Evolutionary conservation across 345 rosid genomes (phyloP).

Genomic region (Dipteronia sinensis): DNA sequence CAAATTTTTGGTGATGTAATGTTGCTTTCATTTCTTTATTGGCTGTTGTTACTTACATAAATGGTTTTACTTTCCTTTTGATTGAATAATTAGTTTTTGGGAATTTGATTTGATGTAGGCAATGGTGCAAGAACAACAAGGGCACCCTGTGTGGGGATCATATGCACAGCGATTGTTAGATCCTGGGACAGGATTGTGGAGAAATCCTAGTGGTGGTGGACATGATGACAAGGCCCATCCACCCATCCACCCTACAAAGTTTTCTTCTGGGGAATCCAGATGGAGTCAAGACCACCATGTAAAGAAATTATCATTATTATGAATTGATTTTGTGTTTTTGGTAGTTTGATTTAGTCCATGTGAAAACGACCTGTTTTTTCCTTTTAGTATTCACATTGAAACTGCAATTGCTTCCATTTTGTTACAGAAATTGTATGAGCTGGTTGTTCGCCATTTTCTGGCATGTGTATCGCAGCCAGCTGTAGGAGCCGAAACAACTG

Average conservation of each 20-base stretch:
- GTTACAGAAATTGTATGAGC: slow-evolving; percentile 80
- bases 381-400: background rate
- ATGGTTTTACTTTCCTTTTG: slow-evolving; percentile 6
- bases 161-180: slow-evolving; percentile 83
- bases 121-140: slow-evolving; percentile 82
- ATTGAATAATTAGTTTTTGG: slow-evolving; percentile 26
- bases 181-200: slow-evolving; percentile 81
- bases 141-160: slow-evolving; percentile 89
- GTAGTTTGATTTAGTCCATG: slow-evolving; percentile 4
- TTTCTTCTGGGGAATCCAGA: slow-evolving; percentile 74
- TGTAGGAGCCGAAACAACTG: slow-evolving; percentile 90
- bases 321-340: background rate
- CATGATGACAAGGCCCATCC: slow-evolving; percentile 99
- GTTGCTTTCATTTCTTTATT: background rate
- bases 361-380: background rate
- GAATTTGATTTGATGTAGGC: slow-evolving; percentile 47
- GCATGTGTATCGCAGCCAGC: slow-evolving; percentile 99
- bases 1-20: background rate
- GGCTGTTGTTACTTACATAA: slow-evolving; percentile 7
- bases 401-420: slow-evolving; percentile 17
- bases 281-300: slow-evolving; percentile 96
- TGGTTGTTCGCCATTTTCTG: slow-evolving; percentile 95
- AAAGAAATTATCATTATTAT: slow-evolving; percentile 27
- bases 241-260: slow-evolving; percentile 97
- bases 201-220: slow-evolving; percentile 93